Percentiles rank a stretch among this genome's conserved stretches.
phyloP scores from a whole-genome alignment of 2,329 filamentous ascomycete species.

The Fusarium pininemorale region DNA sequence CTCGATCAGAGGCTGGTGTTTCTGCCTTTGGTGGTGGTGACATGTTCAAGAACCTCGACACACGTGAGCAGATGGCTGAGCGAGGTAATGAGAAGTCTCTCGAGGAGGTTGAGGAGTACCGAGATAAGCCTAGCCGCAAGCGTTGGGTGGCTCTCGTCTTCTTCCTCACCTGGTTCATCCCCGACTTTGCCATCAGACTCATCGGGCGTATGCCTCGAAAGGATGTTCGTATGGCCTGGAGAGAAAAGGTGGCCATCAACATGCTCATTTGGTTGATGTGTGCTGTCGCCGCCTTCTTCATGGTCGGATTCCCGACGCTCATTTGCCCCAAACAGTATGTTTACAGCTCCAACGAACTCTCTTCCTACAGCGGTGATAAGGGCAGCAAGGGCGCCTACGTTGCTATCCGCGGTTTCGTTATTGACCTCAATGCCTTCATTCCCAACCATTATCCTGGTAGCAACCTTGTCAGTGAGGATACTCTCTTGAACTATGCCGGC shows the following conservation, averaged over 20 bases:
- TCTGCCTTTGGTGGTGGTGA: conserved; percentile 93
- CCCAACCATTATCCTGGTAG: conserved; percentile 77
- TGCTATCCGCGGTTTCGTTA: conserved; percentile 88
- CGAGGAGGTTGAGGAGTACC: conserved; percentile 87
- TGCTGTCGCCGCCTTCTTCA: conserved; percentile 82
- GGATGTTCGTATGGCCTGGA: conserved; percentile 91
- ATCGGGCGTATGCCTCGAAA: conserved; percentile 89
- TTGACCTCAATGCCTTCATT: conserved; percentile 77
- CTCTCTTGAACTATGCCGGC: conserved; percentile 83
- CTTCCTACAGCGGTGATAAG: conserved; percentile 76
- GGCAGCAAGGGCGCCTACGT: conserved; percentile 70
- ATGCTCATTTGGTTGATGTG: conserved; percentile 94
- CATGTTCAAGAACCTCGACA: conserved; percentile 98
- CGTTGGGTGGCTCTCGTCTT: conserved; percentile 90
- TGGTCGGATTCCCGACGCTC: conserved; percentile 84
- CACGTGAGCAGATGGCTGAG: conserved; percentile 92
- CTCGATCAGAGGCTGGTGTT: conserved; percentile 88
- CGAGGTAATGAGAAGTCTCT: conserved; percentile 91
- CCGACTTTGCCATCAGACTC: conserved; percentile 81
- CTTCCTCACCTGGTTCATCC: conserved; percentile 84
- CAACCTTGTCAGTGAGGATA: conserved; percentile 61
- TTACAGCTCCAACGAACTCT: conserved; percentile 80
- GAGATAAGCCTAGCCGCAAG: conserved; percentile 81
- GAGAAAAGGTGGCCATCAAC: conserved; percentile 98
- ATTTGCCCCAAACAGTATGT: conserved; percentile 94